Base-by-base conservation (phyloP, 176 grass and related monocot genomes). In the Rhipidocladum racemiflorum region DNA sequence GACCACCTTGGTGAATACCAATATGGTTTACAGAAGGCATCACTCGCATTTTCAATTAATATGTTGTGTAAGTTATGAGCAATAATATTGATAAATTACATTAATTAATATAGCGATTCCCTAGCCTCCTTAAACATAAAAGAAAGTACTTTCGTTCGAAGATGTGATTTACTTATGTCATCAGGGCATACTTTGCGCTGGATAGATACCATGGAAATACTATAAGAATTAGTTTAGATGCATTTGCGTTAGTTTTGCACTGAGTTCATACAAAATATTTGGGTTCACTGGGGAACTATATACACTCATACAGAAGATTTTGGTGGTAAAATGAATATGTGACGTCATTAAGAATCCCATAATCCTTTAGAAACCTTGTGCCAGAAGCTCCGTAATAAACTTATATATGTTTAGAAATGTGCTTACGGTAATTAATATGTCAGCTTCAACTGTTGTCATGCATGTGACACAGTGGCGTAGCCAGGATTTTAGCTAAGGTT, bases 111-210 rank as follows among this genome's bases (percentile, higher is more conserved):
- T 30, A 44, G 15, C 25, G 4, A 81, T 42, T 45, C 23, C 50
- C 20, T 59, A 46, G 51, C 17, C 6, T 81, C 46, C 77, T 38
- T 79, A 34, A 36, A 79, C 32, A 80, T 16, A 80, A 53, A 53
- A 53, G 14, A 20, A 53, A 40, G 21, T 20, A 24, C 13, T 79
- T 67, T 64, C 62, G 27, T 79, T 40, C 12, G 39, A 63, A 32
- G 6, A 34, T 77, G 39, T 21, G 56, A 30, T 77, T 55, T 56
- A 9, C 25, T 13, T 15, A 28, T 80, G 46, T 68, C 62, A 51
- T 68, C 23, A 67, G 14, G 62, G 27, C 4, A 78, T 28, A 16
- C 38, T 68, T 53, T 54, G 48, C 63, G 56, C 36, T 14, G 32
- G 30, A n/a, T n/a, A 32, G 35, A 51, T 65, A 49, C 5, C 32